phyloP scores from a whole-genome alignment of 75 land plant genomes.

The Cunninghamia lanceolata region DNA sequence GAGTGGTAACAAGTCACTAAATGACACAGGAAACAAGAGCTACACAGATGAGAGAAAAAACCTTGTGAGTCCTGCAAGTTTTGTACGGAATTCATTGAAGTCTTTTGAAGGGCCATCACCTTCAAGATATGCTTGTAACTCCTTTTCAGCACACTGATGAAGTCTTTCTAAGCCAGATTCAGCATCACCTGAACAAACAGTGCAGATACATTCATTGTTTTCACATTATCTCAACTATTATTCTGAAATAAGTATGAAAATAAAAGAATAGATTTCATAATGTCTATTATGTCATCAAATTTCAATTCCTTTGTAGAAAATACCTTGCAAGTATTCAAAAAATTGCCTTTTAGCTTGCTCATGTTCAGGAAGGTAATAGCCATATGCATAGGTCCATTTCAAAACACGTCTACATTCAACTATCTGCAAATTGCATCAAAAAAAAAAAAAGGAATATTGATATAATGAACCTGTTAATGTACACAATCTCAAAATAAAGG shows the following conservation, averaged over 20 bases:
- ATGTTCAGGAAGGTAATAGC: constrained; percentile 39
- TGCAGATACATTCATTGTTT: neutral
- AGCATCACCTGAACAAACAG: constrained; percentile 27
- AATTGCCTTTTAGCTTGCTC: constrained; percentile 37
- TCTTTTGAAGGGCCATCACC: constrained; percentile 1
- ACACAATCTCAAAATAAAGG: neutral
- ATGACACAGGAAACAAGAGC: neutral
- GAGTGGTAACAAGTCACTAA: neutral
- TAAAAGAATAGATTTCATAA: neutral
- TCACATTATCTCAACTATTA: neutral
- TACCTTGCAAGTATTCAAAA: constrained; percentile 53
- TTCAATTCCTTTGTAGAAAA: neutral
- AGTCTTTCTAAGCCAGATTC: constrained; percentile 40
- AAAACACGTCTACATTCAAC: constrained; percentile 47
- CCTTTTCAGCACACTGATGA: constrained; percentile 47
- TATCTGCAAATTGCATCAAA: constrained; percentile 27
- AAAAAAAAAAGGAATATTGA: neutral
- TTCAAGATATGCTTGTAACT: constrained; percentile 21
- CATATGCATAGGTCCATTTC: constrained; percentile 54
- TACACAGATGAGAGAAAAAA: neutral
- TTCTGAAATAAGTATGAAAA: neutral
- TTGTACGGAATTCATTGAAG: constrained; percentile 36
- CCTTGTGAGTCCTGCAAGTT: constrained; percentile 35
- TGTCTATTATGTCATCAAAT: neutral
- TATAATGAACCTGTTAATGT: too few species aligned